phyloP scores from a whole-genome alignment of 2,329 filamentous ascomycete genomes.

The Rhynchosporium secalis region DNA sequence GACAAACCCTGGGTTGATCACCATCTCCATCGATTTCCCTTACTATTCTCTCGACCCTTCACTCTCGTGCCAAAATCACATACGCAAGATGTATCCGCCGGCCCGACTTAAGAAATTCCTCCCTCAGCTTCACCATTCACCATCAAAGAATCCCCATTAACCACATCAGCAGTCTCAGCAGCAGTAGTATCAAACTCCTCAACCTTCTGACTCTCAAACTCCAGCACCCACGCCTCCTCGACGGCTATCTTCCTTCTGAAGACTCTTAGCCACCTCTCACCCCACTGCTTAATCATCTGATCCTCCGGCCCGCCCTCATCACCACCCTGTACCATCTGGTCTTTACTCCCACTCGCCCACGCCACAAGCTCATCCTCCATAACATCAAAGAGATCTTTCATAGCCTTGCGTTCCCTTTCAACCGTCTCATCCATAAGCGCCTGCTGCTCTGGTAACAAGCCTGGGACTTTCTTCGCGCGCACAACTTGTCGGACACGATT shows the following conservation, averaged over 20 bases:
- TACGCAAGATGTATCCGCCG: neutral
- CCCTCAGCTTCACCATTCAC: slow-evolving; percentile 1
- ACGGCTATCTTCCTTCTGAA: slow-evolving; percentile 81
- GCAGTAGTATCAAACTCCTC: slow-evolving; percentile 16
- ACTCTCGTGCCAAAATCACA: neutral
- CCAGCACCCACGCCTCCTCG: slow-evolving; percentile 68
- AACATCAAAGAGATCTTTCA: slow-evolving; percentile 76
- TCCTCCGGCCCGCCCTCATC: slow-evolving; percentile 56
- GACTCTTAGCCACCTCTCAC: slow-evolving; percentile 79
- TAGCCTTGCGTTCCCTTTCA: slow-evolving; percentile 67
- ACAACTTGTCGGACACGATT: slow-evolving; percentile 81
- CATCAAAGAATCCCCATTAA: slow-evolving; percentile 13
- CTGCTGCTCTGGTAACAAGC: slow-evolving; percentile 52
- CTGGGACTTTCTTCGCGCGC: slow-evolving; percentile 57
- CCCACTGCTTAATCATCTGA: slow-evolving; percentile 75
- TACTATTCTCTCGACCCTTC: neutral
- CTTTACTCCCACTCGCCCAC: slow-evolving; percentile 72
- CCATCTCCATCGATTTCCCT: no score
- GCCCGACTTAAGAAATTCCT: neutral
- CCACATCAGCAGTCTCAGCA: slow-evolving; percentile 1
- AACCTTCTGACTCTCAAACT: slow-evolving; percentile 39
- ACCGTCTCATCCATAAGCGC: slow-evolving; percentile 61
- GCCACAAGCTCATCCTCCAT: slow-evolving; percentile 76
- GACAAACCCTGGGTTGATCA: no score
- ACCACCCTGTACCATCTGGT: slow-evolving; percentile 70